Percentiles rank a stretch among this genome's conserved stretches.
Conservation (phyloP, 108 stramenopile genomes). For the Seminavis robusta region DNA sequence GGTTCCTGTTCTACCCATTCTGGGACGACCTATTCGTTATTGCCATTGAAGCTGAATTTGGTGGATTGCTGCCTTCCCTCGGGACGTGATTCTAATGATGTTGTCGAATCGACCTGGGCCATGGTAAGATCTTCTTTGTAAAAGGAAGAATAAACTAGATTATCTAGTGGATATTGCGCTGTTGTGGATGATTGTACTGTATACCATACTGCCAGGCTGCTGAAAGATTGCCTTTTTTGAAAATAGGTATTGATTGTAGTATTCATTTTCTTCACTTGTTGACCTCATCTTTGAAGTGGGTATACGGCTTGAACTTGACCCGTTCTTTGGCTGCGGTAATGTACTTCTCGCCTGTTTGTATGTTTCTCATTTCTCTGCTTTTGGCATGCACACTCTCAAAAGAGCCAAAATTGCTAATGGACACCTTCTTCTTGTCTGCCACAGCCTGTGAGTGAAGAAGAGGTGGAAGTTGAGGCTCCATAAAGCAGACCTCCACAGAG, state of each 20-base stretch:
- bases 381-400: conserved; percentile 12
- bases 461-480: background rate
- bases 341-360: conserved; percentile 7
- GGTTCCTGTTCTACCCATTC: conserved; percentile 25
- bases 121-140: no score
- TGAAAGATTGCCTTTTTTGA: no score
- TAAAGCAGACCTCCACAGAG: background rate
- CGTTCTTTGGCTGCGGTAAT: conserved; percentile 21
- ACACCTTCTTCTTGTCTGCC: conserved; percentile 16
- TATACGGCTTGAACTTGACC: conserved; percentile 35
- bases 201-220: no score
- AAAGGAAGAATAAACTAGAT: no score
- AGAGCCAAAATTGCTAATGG: conserved; percentile 25
- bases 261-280: no score
- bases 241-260: no score
- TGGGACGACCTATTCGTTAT: conserved; percentile 52
- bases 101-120: no score
- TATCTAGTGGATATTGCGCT: no score
- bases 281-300: no score
- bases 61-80: conserved; percentile 56
- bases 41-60: conserved; percentile 62
- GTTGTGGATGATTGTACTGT: no score
- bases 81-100: no score
- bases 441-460: conserved; percentile 11
- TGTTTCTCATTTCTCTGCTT: conserved; percentile 8